Evolutionary conservation across 768 basidiomycete species (phyloP).

Genomic region (Russula brevipes): DNA sequence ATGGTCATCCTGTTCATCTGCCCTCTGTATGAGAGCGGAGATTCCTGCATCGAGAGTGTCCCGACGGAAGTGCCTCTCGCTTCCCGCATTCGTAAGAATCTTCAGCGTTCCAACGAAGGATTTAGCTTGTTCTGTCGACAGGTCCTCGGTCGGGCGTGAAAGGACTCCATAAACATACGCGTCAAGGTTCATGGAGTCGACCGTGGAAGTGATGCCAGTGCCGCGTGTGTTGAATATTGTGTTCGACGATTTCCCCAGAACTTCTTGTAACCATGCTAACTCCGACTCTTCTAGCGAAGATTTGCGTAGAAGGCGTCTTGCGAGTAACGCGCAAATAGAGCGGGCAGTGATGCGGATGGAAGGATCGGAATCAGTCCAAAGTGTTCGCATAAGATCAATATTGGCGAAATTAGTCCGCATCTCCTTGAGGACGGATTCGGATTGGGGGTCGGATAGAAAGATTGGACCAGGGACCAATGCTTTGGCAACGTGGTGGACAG

Average conservation of each 20-base stretch:
- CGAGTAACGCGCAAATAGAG: no score
- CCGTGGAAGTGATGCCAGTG: background rate
- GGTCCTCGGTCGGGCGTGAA: background rate
- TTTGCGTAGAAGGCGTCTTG: background rate
- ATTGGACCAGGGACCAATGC: background rate
- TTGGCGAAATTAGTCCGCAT: background rate
- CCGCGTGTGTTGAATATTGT: background rate
- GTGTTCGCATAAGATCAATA: background rate
- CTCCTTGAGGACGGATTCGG: background rate
- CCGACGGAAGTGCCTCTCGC: background rate
- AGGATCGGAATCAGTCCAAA: no score
- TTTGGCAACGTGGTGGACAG: background rate
- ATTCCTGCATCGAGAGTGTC: background rate
- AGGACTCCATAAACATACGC: background rate
- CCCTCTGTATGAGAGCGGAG: background rate
- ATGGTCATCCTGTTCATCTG: background rate
- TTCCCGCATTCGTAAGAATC: conserved; percentile 1
- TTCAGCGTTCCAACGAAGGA: conserved; percentile 1
- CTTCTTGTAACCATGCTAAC: background rate
- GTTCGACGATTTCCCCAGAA: background rate
- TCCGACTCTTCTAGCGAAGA: background rate
- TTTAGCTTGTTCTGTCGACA: background rate
- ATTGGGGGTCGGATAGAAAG: no score
- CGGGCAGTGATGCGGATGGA: no score
- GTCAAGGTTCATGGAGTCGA: background rate